Percentiles rank a stretch among this genome's conserved stretches.
phyloP scores from a whole-genome alignment of 306 rosid genomes.

The Fagus crenata region DNA sequence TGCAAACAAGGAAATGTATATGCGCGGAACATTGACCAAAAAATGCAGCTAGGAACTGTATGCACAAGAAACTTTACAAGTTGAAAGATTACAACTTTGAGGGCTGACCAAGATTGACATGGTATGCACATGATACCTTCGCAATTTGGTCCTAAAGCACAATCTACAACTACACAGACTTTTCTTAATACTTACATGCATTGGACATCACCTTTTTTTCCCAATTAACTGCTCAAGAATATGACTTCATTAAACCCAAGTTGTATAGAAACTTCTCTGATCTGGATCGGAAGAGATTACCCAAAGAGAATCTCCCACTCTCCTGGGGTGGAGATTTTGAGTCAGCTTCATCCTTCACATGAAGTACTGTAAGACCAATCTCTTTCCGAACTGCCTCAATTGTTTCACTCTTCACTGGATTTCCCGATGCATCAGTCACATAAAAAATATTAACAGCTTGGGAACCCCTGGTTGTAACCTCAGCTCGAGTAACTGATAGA shows the following conservation, averaged over 20 bases:
- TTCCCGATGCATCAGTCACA: constrained; percentile 81
- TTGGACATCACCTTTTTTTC: neutral
- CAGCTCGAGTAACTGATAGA: constrained; percentile 85
- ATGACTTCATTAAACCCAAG: constrained; percentile 82
- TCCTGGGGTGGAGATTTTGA: constrained; percentile 56
- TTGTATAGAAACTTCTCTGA: constrained; percentile 88
- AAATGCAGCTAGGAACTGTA: constrained; percentile 20
- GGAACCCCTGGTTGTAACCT: constrained; percentile 77
- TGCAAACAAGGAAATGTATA: neutral
- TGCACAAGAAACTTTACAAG: constrained; percentile 31
- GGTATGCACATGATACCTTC: constrained; percentile 9
- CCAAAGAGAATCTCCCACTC: constrained; percentile 62
- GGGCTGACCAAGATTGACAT: constrained; percentile 20
- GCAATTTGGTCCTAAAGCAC: constrained; percentile 24
- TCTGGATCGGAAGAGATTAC: constrained; percentile 67
- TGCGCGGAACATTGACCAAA: neutral
- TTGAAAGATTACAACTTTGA: constrained; percentile 32
- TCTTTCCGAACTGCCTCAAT: constrained; percentile 86
- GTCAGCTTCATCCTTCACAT: constrained; percentile 57
- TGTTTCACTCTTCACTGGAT: constrained; percentile 73
- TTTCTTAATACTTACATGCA: constrained; percentile 44
- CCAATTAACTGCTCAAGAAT: constrained; percentile 47
- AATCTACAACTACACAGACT: constrained; percentile 31
- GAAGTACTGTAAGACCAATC: constrained; percentile 69
- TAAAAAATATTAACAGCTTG: constrained; percentile 85